Base-by-base conservation (phyloP, 129 eudicot genomes). In the Flaveria bidentis region DNA sequence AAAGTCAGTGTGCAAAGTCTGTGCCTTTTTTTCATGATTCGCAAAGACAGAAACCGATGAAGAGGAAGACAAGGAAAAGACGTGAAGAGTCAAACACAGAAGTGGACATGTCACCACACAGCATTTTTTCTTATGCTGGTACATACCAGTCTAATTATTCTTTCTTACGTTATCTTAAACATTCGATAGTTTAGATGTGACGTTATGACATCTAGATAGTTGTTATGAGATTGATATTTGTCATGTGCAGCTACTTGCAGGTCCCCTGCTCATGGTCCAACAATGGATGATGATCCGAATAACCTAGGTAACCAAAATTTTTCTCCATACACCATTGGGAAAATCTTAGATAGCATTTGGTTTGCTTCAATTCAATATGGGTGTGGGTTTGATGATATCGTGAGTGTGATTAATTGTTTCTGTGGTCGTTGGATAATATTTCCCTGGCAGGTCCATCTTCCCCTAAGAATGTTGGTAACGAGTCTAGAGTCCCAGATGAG, bases 51-150 rank as follows among this genome's bases (percentile, higher is more conserved):
- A 84, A 82, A 52, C 53, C 85, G 42, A 66, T 90, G 76, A 82
- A 76, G 88, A 86, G 98, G 82, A 88, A 85, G 82, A 92, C 69
- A 76, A 76, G 97, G 75, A 86, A 73, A 77, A 80, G 81, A 79
- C 62, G 47, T 46, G 93, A 90, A 74, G 91, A 87, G 33, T 56
- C 76, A 12, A 87, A 90, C 73, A 42, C 67, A 57, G 79, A 77
- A 74, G 78, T 79, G 12, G 85, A 74, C 78, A 77, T 86, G 86
- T 82, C 89, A 67, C 72, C 52, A 0, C 96, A 90, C 79, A 84
- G 61, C 68, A 66, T 88, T 65, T 88, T 86, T 73, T 89, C 96
- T 1, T 92, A 84, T 85, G 82, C 53, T 81, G 98, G 98, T 92
- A 92, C 45, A 49, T 52, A 67, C 56, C 11, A 14, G 2, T 33